Conservation (phyloP, 805 yeast genomes). For the Naumovozyma dairenensis region DNA sequence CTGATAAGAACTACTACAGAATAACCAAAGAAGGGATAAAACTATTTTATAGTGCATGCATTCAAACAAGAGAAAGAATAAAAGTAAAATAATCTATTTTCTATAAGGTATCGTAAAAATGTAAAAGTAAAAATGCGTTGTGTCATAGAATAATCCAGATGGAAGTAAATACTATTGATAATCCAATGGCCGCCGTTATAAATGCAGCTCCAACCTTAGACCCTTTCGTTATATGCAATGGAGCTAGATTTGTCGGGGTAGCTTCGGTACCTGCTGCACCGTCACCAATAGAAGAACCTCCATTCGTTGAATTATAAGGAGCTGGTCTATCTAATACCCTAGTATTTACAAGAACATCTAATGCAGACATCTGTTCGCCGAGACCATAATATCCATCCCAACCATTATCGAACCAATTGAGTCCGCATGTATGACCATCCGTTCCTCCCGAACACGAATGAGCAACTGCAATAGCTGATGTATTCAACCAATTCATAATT, state of each 20-base stretch:
- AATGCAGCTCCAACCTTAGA: conserved; percentile 60
- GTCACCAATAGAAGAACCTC: conserved; percentile 62
- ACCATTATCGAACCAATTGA: conserved; percentile 48
- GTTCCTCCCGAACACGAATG: conserved; percentile 74
- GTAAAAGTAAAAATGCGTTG: no score
- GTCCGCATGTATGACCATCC: conserved; percentile 83
- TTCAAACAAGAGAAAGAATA: no score
- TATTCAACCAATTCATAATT: conserved; percentile 29
- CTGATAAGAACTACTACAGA: no score
- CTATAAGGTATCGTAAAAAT: no score
- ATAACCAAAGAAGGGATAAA: no score
- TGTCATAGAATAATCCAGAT: conserved; percentile 34
- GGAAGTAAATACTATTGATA: conserved; percentile 32
- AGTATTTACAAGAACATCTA: conserved; percentile 47
- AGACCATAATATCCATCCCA: conserved; percentile 73
- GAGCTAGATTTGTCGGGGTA: conserved; percentile 27
- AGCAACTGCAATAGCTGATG: conserved; percentile 64
- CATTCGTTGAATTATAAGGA: conserved; percentile 53
- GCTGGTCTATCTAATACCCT: conserved; percentile 30
- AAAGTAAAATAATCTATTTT: no score
- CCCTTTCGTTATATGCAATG: conserved; percentile 34
- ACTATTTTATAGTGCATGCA: no score
- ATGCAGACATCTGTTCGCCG: conserved; percentile 83
- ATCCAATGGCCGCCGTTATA: conserved; percentile 46
- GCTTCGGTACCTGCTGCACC: conserved; percentile 53